Percentiles rank a stretch among this genome's conserved stretches.
These are phyloP conservation scores for Plasmopara muralis DNA, from an alignment of 352 stramenopile species.

Conservation along the genomic window DNA sequence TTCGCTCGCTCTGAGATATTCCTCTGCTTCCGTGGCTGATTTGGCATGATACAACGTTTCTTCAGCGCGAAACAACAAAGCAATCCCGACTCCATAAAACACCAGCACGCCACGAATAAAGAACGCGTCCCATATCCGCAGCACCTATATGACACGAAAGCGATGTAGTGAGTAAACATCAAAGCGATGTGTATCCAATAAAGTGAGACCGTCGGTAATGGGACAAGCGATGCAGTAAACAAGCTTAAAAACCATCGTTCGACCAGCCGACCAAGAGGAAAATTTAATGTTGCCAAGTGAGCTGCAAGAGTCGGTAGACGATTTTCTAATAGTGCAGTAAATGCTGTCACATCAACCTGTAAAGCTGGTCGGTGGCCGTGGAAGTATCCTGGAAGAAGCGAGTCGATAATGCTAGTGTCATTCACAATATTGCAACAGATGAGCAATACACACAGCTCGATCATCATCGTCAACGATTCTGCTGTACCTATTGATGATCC, in stretches of 20 bases:
- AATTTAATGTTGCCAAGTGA: slow-evolving; percentile 44
- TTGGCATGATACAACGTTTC: slow-evolving; percentile 63
- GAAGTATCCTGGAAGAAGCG: slow-evolving; percentile 67
- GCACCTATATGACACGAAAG: slow-evolving; percentile 23
- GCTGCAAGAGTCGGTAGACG: slow-evolving; percentile 42
- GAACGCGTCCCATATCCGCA: slow-evolving; percentile 75
- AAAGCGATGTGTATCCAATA: too few relatives aligned
- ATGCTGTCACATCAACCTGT: slow-evolving; percentile 60
- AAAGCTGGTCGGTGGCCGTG: slow-evolving; percentile 66
- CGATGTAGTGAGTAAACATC: too few relatives aligned
- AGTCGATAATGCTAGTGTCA: slow-evolving; percentile 44
- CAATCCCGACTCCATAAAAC: slow-evolving; percentile 63
- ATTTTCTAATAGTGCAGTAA: slow-evolving; percentile 44
- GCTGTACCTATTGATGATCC: slow-evolving; percentile 71
- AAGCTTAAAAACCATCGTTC: slow-evolving; percentile 74
- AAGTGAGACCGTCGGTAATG: slow-evolving; percentile 47
- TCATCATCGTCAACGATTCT: neutral
- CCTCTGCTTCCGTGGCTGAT: slow-evolving; percentile 37
- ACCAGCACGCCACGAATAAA: slow-evolving; percentile 65
- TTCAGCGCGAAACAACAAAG: slow-evolving; percentile 59
- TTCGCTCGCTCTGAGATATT: slow-evolving; percentile 47
- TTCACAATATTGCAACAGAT: too few relatives aligned
- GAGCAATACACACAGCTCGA: too few relatives aligned
- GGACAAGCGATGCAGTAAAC: slow-evolving; percentile 60
- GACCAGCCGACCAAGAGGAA: slow-evolving; percentile 45